Evolutionary conservation across 2,329 filamentous ascomycete species (phyloP), one percentile per base, ranked within the genome.

Genomic region (Hymenoscyphus fraxineus): DNA sequence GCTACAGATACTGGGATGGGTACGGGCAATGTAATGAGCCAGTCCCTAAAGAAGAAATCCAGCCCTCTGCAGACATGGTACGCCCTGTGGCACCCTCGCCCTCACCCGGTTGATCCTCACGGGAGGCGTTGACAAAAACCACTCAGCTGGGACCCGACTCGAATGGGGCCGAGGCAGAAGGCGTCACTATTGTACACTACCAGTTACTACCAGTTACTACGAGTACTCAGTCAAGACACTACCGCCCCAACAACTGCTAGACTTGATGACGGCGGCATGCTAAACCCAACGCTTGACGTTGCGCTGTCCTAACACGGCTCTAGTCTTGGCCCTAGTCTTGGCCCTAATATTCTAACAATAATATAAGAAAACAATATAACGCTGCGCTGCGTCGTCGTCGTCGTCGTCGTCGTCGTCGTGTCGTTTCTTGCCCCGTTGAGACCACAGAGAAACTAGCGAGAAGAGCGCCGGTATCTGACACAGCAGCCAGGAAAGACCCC

Each of bases 61-160:
- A 19, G 44, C 44, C 44, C 19, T 13, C 47, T 54, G 47, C 47
- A 54, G 47, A 54, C 55, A 57, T 27, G 55, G 55, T 38, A 57
- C 55, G 55, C 55, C 31, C 55, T 57, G 55, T 57, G 55, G 55
- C 55, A 57, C 55, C 55, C 9, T 54, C 47, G 47, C 22, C 47
- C 47, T 54, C 47, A 22, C 47, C 47, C 47, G 47, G 47, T 54
- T 54, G 47, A 54, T 54, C 47, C 47, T 54, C 47, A 54, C 47
- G 47, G 47, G 47, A 54, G 47, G 47, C 47, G 47, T 54, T 54
- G 22, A 54, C 47, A 54, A 54, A 54, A 54, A 54, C 47, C 47
- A 54, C 47, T 54, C 47, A 54, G 47, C 47, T 54, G 47, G 47
- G 47, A 54, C 47, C 47, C 19, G 19, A 54, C 47, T 54, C 47